Conservation (phyloP, 768 basidiomycete genomes). For the Russula olivacea region DNA sequence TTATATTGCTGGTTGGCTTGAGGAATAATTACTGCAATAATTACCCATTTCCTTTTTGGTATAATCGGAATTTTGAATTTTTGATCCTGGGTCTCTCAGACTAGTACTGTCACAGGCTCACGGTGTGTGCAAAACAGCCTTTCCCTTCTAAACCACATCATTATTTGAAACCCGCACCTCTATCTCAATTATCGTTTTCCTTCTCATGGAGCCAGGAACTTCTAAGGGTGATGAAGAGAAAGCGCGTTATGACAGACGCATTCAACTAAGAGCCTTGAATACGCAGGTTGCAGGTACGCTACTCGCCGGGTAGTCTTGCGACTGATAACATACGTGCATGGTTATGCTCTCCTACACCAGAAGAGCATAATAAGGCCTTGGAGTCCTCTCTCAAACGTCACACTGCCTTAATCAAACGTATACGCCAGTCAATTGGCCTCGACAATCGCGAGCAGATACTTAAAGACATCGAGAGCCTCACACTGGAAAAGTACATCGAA, state of each 20-base stretch:
- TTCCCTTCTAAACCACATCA: neutral
- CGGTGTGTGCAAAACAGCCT: too few relatives aligned
- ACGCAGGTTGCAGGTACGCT: slow-evolving; percentile 34
- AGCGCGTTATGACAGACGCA: slow-evolving; percentile 50
- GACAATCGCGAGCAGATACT: slow-evolving; percentile 83
- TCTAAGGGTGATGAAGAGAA: slow-evolving; percentile 46
- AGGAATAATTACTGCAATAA: neutral
- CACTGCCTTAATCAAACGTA: slow-evolving; percentile 90
- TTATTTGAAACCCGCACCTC: neutral
- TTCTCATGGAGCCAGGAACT: slow-evolving; percentile 9
- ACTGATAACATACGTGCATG: neutral
- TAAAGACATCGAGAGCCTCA: slow-evolving; percentile 86
- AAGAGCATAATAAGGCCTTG: slow-evolving; percentile 63
- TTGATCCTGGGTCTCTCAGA: neutral
- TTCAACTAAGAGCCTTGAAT: slow-evolving; percentile 55
- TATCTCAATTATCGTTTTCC: neutral
- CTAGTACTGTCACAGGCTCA: neutral
- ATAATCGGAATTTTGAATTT: slow-evolving; percentile 9
- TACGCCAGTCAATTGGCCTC: slow-evolving; percentile 76
- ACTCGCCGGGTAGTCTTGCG: slow-evolving; percentile 40
- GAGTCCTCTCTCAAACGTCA: slow-evolving; percentile 96
- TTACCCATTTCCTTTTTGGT: slow-evolving; percentile 17
- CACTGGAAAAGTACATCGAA: slow-evolving; percentile 93
- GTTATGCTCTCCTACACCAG: neutral
- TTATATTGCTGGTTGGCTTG: slow-evolving; percentile 27